These are phyloP conservation scores for Diaporthe australafricana DNA, from an alignment of 2,329 filamentous ascomycete species.

Conservation along the genomic window DNA sequence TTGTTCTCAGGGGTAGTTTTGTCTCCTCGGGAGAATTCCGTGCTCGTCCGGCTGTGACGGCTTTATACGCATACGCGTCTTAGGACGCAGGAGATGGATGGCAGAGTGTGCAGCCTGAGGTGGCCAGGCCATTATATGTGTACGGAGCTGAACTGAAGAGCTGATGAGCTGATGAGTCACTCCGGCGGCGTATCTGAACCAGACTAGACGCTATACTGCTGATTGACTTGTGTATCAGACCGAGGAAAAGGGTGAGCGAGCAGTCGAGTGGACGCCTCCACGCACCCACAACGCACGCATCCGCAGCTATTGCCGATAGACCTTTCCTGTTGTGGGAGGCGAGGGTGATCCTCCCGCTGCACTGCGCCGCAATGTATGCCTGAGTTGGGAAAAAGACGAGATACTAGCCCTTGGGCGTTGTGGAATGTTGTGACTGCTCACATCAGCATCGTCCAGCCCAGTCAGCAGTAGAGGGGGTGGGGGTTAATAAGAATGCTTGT, in stretches of 20 bases:
- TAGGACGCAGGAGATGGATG: background rate
- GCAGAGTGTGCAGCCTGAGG: background rate
- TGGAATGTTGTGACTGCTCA: constrained; percentile 23
- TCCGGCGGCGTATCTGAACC: background rate
- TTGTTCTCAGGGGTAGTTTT: background rate
- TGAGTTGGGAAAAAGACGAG: background rate
- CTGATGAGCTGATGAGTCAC: constrained; percentile 20
- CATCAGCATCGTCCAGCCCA: background rate
- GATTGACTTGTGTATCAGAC: background rate
- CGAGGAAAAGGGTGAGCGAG: background rate
- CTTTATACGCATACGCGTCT: background rate
- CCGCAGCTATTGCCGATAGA: constrained; percentile 13
- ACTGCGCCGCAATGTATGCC: constrained; percentile 16
- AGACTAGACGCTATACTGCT: background rate
- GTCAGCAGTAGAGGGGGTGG: background rate
- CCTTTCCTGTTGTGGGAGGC: constrained; percentile 23
- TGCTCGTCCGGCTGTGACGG: background rate
- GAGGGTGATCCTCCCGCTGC: constrained; percentile 14
- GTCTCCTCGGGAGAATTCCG: constrained; percentile 15
- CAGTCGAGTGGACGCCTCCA: constrained; percentile 3
- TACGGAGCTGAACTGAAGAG: background rate
- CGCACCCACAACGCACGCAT: constrained; percentile 6
- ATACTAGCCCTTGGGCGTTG: background rate
- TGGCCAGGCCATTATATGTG: background rate
- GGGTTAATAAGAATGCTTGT: background rate